Conservation (phyloP, 192 early-diverging fungal genomes). For the Glomus cerebriforme region DNA sequence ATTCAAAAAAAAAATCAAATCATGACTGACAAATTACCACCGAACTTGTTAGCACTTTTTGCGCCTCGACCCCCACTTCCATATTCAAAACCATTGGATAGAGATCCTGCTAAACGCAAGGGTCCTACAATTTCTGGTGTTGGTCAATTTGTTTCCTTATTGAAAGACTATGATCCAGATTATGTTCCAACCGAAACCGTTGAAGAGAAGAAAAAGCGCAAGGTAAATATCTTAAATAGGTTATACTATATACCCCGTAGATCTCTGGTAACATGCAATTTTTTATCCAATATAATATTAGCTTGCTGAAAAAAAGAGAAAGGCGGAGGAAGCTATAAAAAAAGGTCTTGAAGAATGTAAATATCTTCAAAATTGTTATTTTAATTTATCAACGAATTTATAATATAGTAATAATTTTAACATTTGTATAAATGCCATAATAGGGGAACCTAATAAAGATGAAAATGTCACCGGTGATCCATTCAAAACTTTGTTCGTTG, state of each 20-base stretch:
- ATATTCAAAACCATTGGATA: slow-evolving; percentile 66
- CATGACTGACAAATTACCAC: slow-evolving; percentile 50
- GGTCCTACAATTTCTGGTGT: slow-evolving; percentile 60
- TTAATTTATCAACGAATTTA: background rate
- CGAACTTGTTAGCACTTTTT: slow-evolving; percentile 77
- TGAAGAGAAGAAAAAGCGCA: slow-evolving; percentile 68
- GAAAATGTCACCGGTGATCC: slow-evolving; percentile 78
- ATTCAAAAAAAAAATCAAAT: background rate
- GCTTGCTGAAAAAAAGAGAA: slow-evolving; percentile 56
- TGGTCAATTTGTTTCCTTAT: slow-evolving; percentile 54
- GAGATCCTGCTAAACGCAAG: slow-evolving; percentile 56
- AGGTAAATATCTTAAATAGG: slow-evolving; percentile 46
- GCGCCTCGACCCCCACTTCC: slow-evolving; percentile 78
- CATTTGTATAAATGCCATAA: background rate
- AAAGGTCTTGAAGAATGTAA: slow-evolving; percentile 56
- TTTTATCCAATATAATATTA: slow-evolving; percentile 27
- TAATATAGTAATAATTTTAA: background rate
- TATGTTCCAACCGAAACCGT: slow-evolving; percentile 72
- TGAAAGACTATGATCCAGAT: slow-evolving; percentile 64
- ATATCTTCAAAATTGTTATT: background rate
- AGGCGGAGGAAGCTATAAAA: slow-evolving; percentile 61
- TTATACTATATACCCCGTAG: background rate
- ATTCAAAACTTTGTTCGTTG: slow-evolving; percentile 91
- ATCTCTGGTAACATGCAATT: too few relatives aligned
- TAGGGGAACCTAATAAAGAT: slow-evolving; percentile 77